phyloP scores from a whole-genome alignment of 2,329 filamentous ascomycete species.

The Exutisphaerella laricina region DNA sequence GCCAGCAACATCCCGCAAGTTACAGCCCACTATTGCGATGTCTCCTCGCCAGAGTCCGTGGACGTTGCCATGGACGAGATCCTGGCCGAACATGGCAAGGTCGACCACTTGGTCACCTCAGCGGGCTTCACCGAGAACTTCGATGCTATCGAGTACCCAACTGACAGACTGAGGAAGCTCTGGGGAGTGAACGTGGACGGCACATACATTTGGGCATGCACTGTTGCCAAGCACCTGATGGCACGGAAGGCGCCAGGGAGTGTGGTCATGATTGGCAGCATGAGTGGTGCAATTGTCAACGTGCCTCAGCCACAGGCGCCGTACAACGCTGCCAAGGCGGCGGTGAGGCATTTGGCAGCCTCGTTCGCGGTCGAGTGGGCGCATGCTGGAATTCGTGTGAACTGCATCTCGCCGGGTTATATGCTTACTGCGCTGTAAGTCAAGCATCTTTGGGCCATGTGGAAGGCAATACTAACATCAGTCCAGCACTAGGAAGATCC shows the following conservation, averaged over 20 bases:
- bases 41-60: slow-evolving; percentile 74
- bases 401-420: slow-evolving; percentile 92
- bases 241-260: slow-evolving; percentile 70
- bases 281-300: slow-evolving; percentile 91
- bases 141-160: slow-evolving; percentile 82
- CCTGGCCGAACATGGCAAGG: slow-evolving; percentile 64
- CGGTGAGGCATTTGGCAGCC: slow-evolving; percentile 78
- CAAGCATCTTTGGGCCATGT: background rate
- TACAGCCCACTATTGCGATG: slow-evolving; percentile 85
- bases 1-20: slow-evolving; percentile 70
- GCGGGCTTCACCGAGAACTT: slow-evolving; percentile 97
- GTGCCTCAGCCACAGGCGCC: slow-evolving; percentile 89
- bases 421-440: slow-evolving; percentile 90
- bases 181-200: slow-evolving; percentile 93
- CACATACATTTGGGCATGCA: slow-evolving; percentile 81
- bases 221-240: slow-evolving; percentile 84
- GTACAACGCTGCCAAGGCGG: slow-evolving; percentile 91
- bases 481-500: slow-evolving; percentile 79
- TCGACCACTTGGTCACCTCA: slow-evolving; percentile 91
- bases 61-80: slow-evolving; percentile 66
- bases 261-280: slow-evolving; percentile 93
- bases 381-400: slow-evolving; percentile 78
- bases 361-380: slow-evolving; percentile 95
- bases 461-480: background rate
- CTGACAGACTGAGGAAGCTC: slow-evolving; percentile 85